These are phyloP conservation scores for Circinella minor DNA, from an alignment of 371 early-diverging fungal genomes.

Conservation along the genomic window DNA sequence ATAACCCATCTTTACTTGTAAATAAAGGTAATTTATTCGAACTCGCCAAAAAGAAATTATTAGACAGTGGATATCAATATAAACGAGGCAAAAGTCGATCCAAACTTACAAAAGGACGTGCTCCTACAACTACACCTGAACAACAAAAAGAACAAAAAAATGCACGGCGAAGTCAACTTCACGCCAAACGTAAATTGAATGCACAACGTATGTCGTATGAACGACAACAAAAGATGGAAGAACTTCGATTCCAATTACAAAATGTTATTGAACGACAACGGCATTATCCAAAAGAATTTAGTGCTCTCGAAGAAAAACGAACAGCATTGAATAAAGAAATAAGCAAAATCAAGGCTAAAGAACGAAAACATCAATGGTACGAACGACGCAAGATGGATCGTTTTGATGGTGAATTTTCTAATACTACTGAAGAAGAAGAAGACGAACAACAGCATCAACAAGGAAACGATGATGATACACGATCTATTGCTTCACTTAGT, in stretches of 20 bases:
- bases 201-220: slow-evolving; percentile 51
- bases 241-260: slow-evolving; percentile 41
- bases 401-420: slow-evolving; percentile 8
- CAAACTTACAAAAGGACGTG: slow-evolving; percentile 46
- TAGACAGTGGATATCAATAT: slow-evolving; percentile 61
- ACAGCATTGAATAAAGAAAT: slow-evolving; percentile 42
- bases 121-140: slow-evolving; percentile 9
- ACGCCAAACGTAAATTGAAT: slow-evolving; percentile 48
- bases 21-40: slow-evolving; percentile 57
- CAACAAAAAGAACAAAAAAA: not conserved
- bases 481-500: slow-evolving; percentile 1
- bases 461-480: not conserved
- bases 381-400: slow-evolving; percentile 47
- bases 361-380: slow-evolving; percentile 72
- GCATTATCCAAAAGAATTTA: slow-evolving; percentile 29
- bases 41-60: slow-evolving; percentile 56
- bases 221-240: slow-evolving; percentile 40
- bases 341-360: slow-evolving; percentile 56
- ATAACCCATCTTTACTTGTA: slow-evolving; percentile 52
- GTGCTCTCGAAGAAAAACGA: slow-evolving; percentile 11
- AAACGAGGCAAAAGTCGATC: slow-evolving; percentile 67
- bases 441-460: not conserved
- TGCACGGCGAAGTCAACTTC: slow-evolving; percentile 17
- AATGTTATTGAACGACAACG: slow-evolving; percentile 39
- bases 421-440: slow-evolving; percentile 14